Evolutionary conservation across 306 rosid genomes (phyloP), one percentile per base, ranked within the genome.

Genomic region (Senna tora): DNA sequence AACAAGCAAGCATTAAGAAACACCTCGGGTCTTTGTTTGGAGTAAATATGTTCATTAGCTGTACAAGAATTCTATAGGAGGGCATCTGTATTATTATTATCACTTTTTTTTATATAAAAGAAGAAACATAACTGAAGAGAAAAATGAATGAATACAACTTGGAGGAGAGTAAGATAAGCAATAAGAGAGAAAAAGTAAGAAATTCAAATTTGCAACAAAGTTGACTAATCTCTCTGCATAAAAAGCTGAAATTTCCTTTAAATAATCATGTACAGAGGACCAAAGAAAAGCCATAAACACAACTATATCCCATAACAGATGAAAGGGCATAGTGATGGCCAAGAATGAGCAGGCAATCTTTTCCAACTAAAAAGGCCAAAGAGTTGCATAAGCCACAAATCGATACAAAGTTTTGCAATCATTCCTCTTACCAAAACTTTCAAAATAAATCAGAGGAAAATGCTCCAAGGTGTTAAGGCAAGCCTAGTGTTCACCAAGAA

Each of bases 31-130:
- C 13, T 49, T 28, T 69, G 43, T 41, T 68, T 59, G 25, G 17
- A 8, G 65, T 47, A 39, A 75, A 38, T 60, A 67, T 34, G 15
- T 63, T 62, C 54, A 39, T 58, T 34, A 68, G 19, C 4, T 5
- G 54, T n/a, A 33, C 38, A 15, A 61, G 66, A n/a, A 34, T 36
- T 11, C 30, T 60, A 16, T 15, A 9, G n/a, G 28, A 34, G 47
- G 66, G 45, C 19, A 60, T 9, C 52, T 46, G 17, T 14, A 46
- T 2, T 7, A 4, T 36, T 36, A 4, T 36, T 7, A 4, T 36
- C 39, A 4, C 6, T 7, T 36, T 41, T 7, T 46, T 46, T 14
- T 46, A 3, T 46, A 46, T 46, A 4, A 46, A 46, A 4, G n/a
- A 46, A 46, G 19, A 46, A 43, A 43, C 16, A 42, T 42, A 6